phyloP scores from a whole-genome alignment of 1,284 basidiomycete species.

The Puccinia polysora region DNA sequence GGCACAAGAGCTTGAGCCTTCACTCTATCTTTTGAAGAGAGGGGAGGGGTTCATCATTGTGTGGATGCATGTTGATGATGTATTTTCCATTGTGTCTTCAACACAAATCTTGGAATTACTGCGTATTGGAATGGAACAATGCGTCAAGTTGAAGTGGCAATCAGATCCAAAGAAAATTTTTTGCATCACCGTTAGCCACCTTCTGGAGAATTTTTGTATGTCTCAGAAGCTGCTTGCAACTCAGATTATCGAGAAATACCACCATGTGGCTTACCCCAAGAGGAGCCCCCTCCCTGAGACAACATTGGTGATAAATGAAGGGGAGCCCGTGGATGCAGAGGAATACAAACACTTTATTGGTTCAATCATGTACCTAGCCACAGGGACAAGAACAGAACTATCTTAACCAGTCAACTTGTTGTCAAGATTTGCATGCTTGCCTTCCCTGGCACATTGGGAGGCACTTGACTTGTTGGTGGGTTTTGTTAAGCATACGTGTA shows the following conservation, averaged over 20 bases:
- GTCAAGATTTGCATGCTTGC: too few relatives aligned
- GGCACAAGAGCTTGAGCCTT: too few relatives aligned
- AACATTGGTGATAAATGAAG: neutral
- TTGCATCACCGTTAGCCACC: neutral
- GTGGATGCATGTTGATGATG: constrained; percentile 1
- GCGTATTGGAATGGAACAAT: neutral
- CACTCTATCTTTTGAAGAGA: neutral
- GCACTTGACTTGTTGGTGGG: too few relatives aligned
- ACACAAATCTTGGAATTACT: neutral
- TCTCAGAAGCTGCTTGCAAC: neutral
- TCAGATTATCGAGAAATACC: neutral
- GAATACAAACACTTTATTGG: too few relatives aligned
- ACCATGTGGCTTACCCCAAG: neutral
- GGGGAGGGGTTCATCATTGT: neutral
- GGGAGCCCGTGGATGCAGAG: neutral
- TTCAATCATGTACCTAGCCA: too few relatives aligned
- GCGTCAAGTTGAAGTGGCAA: neutral
- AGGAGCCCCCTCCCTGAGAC: neutral
- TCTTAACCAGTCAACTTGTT: too few relatives aligned
- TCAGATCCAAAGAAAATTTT: neutral
- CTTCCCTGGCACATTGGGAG: too few relatives aligned
- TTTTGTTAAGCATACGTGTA: too few relatives aligned
- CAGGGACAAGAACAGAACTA: too few relatives aligned
- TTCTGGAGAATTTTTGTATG: neutral
- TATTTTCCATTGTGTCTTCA: neutral